Percentiles rank a stretch among this genome's conserved stretches.
Conservation (phyloP, 148 eudicot species). For the Rhododendron griersonianum region DNA sequence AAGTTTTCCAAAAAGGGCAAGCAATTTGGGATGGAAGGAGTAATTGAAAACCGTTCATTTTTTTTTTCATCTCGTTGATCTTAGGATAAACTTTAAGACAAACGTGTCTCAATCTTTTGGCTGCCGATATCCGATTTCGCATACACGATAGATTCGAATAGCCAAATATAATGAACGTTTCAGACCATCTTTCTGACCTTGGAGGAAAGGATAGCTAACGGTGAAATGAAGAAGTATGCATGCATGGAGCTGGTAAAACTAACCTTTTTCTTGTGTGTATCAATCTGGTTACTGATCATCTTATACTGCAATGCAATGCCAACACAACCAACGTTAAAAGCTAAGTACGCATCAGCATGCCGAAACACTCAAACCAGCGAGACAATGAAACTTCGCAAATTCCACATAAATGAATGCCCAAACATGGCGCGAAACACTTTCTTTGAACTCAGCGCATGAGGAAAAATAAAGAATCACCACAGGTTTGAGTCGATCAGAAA, state of each 20-base stretch:
- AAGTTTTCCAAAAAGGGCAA: too few relatives aligned
- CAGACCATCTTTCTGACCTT: not conserved
- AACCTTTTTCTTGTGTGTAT: slow-evolving; percentile 74
- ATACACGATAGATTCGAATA: not conserved
- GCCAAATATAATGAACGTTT: not conserved
- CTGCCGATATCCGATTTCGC: not conserved
- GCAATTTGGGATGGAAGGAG: not conserved
- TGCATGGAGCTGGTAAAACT: not conserved
- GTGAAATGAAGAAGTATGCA: not conserved
- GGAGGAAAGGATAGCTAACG: not conserved
- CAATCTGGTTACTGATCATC: slow-evolving; percentile 37
- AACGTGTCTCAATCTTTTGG: not conserved
- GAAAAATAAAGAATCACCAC: not conserved
- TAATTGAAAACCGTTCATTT: not conserved
- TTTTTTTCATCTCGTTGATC: not conserved
- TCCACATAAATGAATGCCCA: not conserved
- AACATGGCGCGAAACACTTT: not conserved
- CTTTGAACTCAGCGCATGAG: too few relatives aligned
- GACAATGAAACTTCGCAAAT: not conserved
- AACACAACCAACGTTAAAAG: not conserved
- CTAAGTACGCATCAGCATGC: not conserved
- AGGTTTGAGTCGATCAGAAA: not conserved
- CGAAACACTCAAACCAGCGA: not conserved
- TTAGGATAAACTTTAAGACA: not conserved
- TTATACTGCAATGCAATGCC: slow-evolving; percentile 39